Base-by-base conservation (phyloP, 345 rosid species). In the Rhizophora mangle region DNA sequence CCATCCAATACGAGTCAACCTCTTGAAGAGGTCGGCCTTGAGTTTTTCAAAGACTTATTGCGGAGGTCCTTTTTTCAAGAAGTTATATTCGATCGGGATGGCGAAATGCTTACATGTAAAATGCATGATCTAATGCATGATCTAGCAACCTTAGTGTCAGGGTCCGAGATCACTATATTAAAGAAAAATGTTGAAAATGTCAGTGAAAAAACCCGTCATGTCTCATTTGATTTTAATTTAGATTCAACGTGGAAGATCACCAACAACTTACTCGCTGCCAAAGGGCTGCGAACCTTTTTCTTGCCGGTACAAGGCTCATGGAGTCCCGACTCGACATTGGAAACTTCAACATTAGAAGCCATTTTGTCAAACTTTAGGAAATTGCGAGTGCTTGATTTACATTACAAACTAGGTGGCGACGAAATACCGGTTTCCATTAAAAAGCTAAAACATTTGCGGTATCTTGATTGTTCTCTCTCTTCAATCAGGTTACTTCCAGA, bases 11-110 rank as follows among this genome's bases (percentile, higher is more conserved):
- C 64, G 36, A 31, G 32, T 58, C 31, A 60, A 15, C 37, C 46
- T 31, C 61, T 16, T 4, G 78, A 74, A 66, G 70, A 69, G 8
- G 27, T 64, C 1, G 70, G 78, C 18, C 56, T 46, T 16, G 65
- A 63, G 36, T 74, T 57, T 69, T 74, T 74, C 60, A 64, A 63
- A 36, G 68, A 37, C 24, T 53, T 69, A 32, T 31, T 56, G 8
- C 47, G 54, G 32, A 65, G 73, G 29, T 69, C 69, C 0, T 63
- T 74, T 36, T 74, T 74, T 11, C 70, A 69, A 31, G 63, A 60
- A 16, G 26, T 53, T 21, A 11, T n/a, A 53, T 53, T 13, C 57
- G 1, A 11, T 53, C 3, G 18, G 18, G 5, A 43, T 2, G 16
- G 47, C 0, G 47, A 2, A 39, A 39, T 11, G 5, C 4, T 11